phyloP scores from a whole-genome alignment of 2,329 filamentous ascomycete species.

The Neofusicoccum cordaticola region DNA sequence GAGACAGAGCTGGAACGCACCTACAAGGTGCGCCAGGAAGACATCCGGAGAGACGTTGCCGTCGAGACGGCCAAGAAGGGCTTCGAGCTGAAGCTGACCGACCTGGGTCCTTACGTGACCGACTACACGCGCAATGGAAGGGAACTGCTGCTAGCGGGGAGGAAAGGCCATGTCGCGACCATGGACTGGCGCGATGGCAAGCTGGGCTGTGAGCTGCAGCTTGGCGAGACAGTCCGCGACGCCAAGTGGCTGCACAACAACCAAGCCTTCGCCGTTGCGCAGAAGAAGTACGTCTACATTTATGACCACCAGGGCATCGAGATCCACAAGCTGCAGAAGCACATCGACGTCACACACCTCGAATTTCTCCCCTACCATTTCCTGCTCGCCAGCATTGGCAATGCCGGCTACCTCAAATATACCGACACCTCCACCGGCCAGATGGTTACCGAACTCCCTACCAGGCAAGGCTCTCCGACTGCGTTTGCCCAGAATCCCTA shows the following conservation, averaged over 20 bases:
- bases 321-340: constrained; percentile 85
- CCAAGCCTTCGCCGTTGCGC: constrained; percentile 89
- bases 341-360: constrained; percentile 87
- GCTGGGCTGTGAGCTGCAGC: constrained; percentile 83
- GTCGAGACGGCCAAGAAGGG: constrained; percentile 87
- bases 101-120: constrained; percentile 78
- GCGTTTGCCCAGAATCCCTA: constrained; percentile 84
- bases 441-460: constrained; percentile 80
- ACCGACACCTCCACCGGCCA: constrained; percentile 94
- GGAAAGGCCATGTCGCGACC: constrained; percentile 91
- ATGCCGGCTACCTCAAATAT: constrained; percentile 83
- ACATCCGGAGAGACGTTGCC: constrained; percentile 71
- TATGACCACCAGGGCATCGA: constrained; percentile 91
- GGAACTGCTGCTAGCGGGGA: constrained; percentile 78
- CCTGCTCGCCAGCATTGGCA: constrained; percentile 67
- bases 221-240: constrained; percentile 87
- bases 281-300: constrained; percentile 96
- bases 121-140: constrained; percentile 90
- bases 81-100: constrained; percentile 78
- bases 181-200: constrained; percentile 96
- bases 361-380: constrained; percentile 97
- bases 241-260: constrained; percentile 92
- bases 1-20: constrained; percentile 87
- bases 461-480: constrained; percentile 78
- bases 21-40: constrained; percentile 86